Conservation (phyloP, 176 grass and related monocot genomes). For the Olyra latifolia region DNA sequence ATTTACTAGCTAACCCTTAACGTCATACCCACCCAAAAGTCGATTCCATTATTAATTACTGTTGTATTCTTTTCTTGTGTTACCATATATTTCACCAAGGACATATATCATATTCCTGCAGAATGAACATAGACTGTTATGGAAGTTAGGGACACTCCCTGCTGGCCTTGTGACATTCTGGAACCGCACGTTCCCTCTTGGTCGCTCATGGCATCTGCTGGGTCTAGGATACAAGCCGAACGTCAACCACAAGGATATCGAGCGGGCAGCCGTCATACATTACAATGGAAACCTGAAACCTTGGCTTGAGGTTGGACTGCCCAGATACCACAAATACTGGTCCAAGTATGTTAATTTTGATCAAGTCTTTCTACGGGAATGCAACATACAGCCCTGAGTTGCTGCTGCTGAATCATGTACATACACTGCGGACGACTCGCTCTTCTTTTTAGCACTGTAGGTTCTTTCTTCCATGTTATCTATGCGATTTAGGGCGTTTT, state of each 20-base stretch:
- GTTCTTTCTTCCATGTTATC: constrained; percentile 2
- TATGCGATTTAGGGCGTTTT: not conserved
- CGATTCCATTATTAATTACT: not conserved
- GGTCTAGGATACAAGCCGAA: constrained; percentile 75
- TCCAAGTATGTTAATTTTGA: constrained; percentile 69
- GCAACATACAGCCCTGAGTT: constrained; percentile 61
- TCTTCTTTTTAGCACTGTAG: not conserved
- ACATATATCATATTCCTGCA: constrained; percentile 26
- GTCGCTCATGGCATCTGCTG: constrained; percentile 73
- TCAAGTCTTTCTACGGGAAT: constrained; percentile 55
- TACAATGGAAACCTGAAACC: constrained; percentile 91
- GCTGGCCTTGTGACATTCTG: constrained; percentile 76
- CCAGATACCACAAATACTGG: constrained; percentile 66
- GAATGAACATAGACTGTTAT: constrained; percentile 62
- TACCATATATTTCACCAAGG: constrained; percentile 11
- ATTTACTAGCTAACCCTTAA: not conserved
- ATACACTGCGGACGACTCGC: not conserved
- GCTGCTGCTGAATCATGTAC: not conserved
- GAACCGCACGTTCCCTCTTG: constrained; percentile 59
- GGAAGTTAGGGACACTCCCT: constrained; percentile 79
- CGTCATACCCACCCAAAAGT: not conserved
- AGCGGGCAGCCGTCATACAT: constrained; percentile 61
- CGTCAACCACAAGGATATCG: constrained; percentile 54
- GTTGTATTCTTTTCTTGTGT: not conserved
- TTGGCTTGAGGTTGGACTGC: constrained; percentile 80